These are phyloP conservation scores for Cryphonectria radicalis DNA, from an alignment of 2,329 filamentous ascomycete genomes.

Conservation along the genomic window DNA sequence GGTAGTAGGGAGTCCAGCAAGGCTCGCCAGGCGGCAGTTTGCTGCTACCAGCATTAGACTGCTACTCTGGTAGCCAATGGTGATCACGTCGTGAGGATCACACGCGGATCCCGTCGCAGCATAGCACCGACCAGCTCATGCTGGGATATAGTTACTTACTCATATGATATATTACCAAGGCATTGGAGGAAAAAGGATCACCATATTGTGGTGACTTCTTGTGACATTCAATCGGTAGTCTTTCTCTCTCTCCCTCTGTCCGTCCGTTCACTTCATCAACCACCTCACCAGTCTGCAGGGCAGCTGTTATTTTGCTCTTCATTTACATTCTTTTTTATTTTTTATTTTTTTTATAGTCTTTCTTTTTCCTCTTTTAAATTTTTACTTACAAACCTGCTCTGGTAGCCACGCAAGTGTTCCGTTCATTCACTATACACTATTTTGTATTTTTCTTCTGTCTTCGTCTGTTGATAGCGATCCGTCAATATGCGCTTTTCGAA, in stretches of 20 bases:
- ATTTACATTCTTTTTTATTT: neutral
- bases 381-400: conserved; percentile 16
- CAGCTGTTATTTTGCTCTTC: conserved; percentile 18
- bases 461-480: conserved; percentile 8
- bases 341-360: neutral
- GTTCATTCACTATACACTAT: neutral
- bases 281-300: conserved; percentile 23
- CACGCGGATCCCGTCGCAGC: conserved; percentile 14
- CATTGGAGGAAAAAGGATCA: neutral
- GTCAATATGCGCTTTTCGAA: conserved; percentile 35
- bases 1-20: neutral
- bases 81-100: conserved; percentile 14
- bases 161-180: neutral
- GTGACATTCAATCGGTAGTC: neutral
- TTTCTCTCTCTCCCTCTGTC: conserved; percentile 19
- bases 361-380: neutral
- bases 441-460: neutral
- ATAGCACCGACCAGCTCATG: neutral
- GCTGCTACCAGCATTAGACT: neutral
- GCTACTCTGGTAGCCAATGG: neutral
- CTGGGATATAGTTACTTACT: neutral
- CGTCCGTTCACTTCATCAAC: conserved; percentile 12
- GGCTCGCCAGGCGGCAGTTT: neutral
- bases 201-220: neutral
- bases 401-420: conserved; percentile 17